These are phyloP conservation scores for Talaromyces sp. DNA, from an alignment of 2,329 filamentous ascomycete species.

Conservation along the genomic window DNA sequence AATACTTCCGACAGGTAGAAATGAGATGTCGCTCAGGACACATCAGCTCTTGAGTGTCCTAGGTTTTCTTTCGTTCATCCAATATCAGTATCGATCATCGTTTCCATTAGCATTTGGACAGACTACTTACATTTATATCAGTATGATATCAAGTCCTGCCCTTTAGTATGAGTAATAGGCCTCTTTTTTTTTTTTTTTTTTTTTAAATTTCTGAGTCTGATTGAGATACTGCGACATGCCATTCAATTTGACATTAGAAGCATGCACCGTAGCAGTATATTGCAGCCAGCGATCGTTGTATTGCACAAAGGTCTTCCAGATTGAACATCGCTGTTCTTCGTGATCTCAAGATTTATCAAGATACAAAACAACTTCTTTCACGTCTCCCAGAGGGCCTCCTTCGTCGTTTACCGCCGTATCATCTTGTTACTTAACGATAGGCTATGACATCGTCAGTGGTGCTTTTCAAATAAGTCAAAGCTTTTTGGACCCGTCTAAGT, in stretches of 20 bases:
- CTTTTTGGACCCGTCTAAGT: background rate
- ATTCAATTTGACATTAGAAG: background rate
- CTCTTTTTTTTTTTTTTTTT: too few relatives aligned
- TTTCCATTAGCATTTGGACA: background rate
- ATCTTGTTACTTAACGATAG: background rate
- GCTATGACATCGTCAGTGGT: background rate
- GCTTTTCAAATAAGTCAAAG: background rate
- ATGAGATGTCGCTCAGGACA: background rate
- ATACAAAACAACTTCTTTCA: background rate
- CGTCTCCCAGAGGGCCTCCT: background rate
- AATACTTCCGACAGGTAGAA: background rate
- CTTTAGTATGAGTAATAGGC: background rate
- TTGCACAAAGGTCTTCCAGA: background rate
- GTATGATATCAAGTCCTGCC: background rate
- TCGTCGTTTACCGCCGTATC: background rate
- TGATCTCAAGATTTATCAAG: background rate
- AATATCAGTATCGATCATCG: background rate
- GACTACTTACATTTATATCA: background rate
- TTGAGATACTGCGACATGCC: background rate
- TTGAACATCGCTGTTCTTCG: background rate
- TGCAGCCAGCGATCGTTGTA: background rate
- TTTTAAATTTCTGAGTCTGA: background rate
- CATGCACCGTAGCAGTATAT: background rate
- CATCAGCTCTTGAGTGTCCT: conserved; percentile 2
- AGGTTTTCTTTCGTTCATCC: background rate